Percentiles rank a stretch among this genome's conserved stretches.
Conservation (phyloP, 78 protist species). For the Protostelium mycophagum region DNA sequence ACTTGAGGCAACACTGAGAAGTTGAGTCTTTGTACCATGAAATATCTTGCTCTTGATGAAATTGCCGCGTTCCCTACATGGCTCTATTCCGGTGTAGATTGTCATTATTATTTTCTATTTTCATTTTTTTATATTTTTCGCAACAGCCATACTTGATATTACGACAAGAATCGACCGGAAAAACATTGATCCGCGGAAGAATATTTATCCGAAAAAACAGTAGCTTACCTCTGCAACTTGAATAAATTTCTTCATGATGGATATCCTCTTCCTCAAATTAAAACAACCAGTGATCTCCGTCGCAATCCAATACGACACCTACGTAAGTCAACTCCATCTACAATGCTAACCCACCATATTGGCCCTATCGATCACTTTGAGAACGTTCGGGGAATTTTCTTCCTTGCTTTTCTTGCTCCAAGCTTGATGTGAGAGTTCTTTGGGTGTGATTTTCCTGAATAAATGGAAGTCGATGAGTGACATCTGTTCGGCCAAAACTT, state of each 20-base stretch:
- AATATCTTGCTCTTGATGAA: too few relatives aligned
- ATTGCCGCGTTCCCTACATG: too few relatives aligned
- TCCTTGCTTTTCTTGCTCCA: conserved; percentile 33
- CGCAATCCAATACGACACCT: neutral
- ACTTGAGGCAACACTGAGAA: neutral
- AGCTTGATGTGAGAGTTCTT: conserved; percentile 32
- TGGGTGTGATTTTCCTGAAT: conserved; percentile 32
- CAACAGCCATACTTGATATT: too few relatives aligned
- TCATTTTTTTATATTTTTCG: too few relatives aligned
- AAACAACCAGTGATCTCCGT: neutral
- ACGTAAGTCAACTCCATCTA: neutral
- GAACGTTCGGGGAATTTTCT: conserved; percentile 31
- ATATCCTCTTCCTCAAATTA: neutral
- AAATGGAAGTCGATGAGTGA: conserved; percentile 40
- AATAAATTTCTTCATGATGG: neutral
- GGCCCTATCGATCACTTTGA: conserved; percentile 28
- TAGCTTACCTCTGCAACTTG: neutral
- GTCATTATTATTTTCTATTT: too few relatives aligned
- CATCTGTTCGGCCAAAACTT: conserved; percentile 39
- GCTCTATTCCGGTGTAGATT: too few relatives aligned
- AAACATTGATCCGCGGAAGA: too few relatives aligned
- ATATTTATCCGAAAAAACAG: neutral
- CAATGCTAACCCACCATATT: conserved; percentile 35
- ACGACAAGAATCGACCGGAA: too few relatives aligned
- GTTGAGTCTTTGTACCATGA: too few relatives aligned